Base-by-base conservation (phyloP, 768 basidiomycete genomes). In the Boletus barrowsii region DNA sequence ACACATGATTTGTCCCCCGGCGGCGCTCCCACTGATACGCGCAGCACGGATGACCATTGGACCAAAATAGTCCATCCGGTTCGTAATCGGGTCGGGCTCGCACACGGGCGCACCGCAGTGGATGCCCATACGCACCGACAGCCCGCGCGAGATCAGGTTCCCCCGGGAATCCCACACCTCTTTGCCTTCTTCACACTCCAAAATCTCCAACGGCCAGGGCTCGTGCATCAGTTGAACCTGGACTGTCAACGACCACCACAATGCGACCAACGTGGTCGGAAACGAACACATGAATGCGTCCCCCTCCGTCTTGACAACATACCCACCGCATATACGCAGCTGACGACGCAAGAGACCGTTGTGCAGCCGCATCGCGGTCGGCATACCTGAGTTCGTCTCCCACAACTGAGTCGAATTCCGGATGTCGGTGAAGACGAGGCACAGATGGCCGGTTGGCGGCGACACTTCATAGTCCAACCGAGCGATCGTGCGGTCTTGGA, bases 271-370 rank as follows among this genome's bases (percentile, higher is more conserved):
- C 13, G 93, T 82, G 3, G 86, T 90, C 3, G 92, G 90, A 80
- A 99, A 99, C 20, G 96, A 93, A 49, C 94, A 94, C 90, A 99
- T 95, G 77, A 99, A 99, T 1, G 96, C 86, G 65, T 98, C 97
- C 29, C 97, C 97, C 85, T 99, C 97, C 11, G 97, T 99, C 74
- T 99, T 99, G 65, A 98, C 96, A 73, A 98, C 93, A 70, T 98
- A 99, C 1, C 97, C 97, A 29, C 94, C 94, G 63, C 94, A 95
- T 40, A 88, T 78, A 29, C 96, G 84, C 32, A 98, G 75, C 56
- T 88, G 86, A 7, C 95, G 81, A 20, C 97, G 85, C 43, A 98
- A 79, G 22, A 98, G 77, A 47, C 75, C 79, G 68, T 98, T 95
- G 73, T 99, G 97, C 60, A 93, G 72, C 26, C 85, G 83, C 79